A percentile compares a stretch with the other conserved stretches of the same genome.
Evolutionary conservation across 2,329 filamentous ascomycete species (phyloP).

Genomic region (Blastomyces parvus): DNA sequence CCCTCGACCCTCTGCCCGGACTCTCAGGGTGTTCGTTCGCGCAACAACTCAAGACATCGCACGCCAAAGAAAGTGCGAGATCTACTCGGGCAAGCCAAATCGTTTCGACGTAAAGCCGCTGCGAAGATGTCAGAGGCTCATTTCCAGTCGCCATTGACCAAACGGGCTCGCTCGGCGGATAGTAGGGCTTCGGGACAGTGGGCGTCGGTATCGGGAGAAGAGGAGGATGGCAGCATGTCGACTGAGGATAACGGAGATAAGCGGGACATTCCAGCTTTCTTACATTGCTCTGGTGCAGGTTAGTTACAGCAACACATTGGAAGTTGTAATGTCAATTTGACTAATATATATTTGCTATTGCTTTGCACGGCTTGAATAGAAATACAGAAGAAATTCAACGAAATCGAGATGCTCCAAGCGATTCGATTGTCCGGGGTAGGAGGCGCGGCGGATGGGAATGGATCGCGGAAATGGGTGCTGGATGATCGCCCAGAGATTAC

Average conservation of each 20-base stretch:
- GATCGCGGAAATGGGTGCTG: slow-evolving; percentile 49
- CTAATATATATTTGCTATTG: slow-evolving; percentile 3
- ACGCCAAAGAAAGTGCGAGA: slow-evolving; percentile 33
- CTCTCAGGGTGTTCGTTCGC: not conserved
- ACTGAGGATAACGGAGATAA: slow-evolving; percentile 20
- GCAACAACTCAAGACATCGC: slow-evolving; percentile 9
- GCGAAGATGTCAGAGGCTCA: slow-evolving; percentile 36
- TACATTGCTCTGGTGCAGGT: slow-evolving; percentile 32
- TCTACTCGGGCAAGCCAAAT: slow-evolving; percentile 34
- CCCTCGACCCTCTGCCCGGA: not conserved
- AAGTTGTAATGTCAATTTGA: not conserved
- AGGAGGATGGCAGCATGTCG: slow-evolving; percentile 15
- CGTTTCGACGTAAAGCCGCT: slow-evolving; percentile 31
- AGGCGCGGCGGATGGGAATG: slow-evolving; percentile 25
- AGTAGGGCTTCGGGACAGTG: slow-evolving; percentile 21
- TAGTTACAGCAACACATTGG: slow-evolving; percentile 15
- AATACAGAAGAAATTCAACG: slow-evolving; percentile 50
- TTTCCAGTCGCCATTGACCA: slow-evolving; percentile 28
- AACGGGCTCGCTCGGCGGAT: slow-evolving; percentile 31
- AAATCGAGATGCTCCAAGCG: slow-evolving; percentile 53
- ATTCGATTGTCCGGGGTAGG: not conserved
- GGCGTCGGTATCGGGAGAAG: slow-evolving; percentile 11
- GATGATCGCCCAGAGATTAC: slow-evolving; percentile 48
- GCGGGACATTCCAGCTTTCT: slow-evolving; percentile 29
- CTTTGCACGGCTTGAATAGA: slow-evolving; percentile 34